A percentile compares a stretch with the other conserved stretches of the same genome.
Evolutionary conservation across 2,329 filamentous ascomycete species (phyloP).

Genomic region (Colletotrichum sp.): DNA sequence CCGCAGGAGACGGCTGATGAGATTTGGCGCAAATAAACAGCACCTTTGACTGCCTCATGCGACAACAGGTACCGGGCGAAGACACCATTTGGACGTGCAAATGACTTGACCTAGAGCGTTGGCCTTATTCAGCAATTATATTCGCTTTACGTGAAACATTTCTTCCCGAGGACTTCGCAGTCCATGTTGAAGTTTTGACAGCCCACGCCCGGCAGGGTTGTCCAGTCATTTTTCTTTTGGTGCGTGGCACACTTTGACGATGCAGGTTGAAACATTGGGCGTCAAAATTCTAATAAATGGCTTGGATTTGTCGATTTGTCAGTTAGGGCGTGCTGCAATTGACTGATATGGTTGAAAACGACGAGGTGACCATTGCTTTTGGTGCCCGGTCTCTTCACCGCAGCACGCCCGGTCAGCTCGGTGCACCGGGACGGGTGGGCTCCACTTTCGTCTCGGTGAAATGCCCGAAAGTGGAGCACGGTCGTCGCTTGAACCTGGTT

Average conservation of each 20-base stretch:
- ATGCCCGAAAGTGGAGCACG: not conserved
- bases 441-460: not conserved
- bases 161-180: not conserved
- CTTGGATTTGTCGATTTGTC: not conserved
- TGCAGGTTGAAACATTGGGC: not conserved
- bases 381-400: not conserved
- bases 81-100: not conserved
- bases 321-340: not conserved
- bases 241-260: not conserved
- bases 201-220: not conserved
- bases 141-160: not conserved
- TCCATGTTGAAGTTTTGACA: rapidly evolving
- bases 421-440: not conserved
- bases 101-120: not conserved
- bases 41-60: not conserved
- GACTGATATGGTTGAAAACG: not conserved
- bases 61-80: not conserved
- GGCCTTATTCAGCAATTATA: not conserved
- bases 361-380: not conserved
- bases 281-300: not conserved
- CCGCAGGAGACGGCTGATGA: not conserved
- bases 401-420: not conserved
- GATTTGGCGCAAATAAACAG: not conserved
- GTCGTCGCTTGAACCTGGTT: not conserved
- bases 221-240: not conserved